These are phyloP conservation scores for Scutellaria minor DNA, from an alignment of 257 asterid species.

Conservation along the genomic window DNA sequence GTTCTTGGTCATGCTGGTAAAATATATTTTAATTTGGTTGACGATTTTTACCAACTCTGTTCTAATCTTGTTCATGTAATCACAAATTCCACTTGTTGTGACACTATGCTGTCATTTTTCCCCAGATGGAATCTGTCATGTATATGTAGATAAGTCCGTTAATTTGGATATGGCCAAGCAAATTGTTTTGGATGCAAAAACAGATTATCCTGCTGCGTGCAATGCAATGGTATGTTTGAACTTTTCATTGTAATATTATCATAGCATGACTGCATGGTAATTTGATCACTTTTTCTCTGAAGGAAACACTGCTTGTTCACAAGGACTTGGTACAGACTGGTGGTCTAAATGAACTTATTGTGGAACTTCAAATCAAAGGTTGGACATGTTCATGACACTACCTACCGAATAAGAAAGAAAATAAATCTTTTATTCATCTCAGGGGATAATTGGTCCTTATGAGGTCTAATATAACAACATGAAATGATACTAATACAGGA, in stretches of 20 bases:
- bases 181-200: conserved; percentile 74
- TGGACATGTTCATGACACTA: conserved; percentile 1
- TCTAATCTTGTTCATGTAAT: conserved; percentile 24
- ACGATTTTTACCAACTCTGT: background rate
- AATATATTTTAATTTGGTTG: conserved; percentile 5
- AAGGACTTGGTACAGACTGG: conserved; percentile 57
- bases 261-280: background rate
- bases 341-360: conserved; percentile 56
- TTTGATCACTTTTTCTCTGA: conserved; percentile 22
- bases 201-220: conserved; percentile 92
- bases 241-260: background rate
- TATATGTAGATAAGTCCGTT: conserved; percentile 80
- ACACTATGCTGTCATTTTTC: conserved; percentile 26
- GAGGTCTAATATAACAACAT: background rate
- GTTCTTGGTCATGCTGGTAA: conserved; percentile 94
- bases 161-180: conserved; percentile 74
- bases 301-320: conserved; percentile 90
- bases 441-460: background rate
- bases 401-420: background rate
- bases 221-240: conserved; percentile 70
- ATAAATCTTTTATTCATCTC: background rate
- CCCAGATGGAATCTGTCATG: conserved; percentile 91
- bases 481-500: background rate
- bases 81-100: conserved; percentile 28
- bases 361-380: conserved; percentile 80